Percentiles rank a stretch among this genome's conserved stretches.
These are phyloP conservation scores for Toxoplasma gondii DNA, from an alignment of 169 alveolate species.

Conservation along the genomic window DNA sequence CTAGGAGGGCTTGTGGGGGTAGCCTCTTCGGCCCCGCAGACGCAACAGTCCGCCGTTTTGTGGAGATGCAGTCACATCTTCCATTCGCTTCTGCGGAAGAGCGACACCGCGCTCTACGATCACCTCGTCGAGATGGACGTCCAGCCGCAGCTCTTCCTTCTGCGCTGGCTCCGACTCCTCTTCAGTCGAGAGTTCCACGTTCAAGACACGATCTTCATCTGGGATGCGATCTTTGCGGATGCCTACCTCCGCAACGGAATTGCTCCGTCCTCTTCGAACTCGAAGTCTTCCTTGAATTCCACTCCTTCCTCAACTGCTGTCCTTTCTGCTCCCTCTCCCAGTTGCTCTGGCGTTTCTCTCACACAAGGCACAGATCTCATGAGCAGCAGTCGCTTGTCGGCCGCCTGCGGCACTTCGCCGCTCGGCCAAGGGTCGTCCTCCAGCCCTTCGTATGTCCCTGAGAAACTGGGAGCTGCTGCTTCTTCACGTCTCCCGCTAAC, in stretches of 20 bases:
- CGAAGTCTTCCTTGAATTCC: background rate
- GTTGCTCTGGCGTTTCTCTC: background rate
- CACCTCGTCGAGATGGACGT: constrained; percentile 79
- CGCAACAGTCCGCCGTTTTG: constrained; percentile 29
- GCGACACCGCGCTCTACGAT: constrained; percentile 80
- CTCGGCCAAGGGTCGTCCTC: background rate
- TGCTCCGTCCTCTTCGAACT: background rate
- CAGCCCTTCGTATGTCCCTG: background rate
- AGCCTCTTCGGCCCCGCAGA: background rate
- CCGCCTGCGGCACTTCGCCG: background rate
- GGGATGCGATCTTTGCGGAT: constrained; percentile 85
- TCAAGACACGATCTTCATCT: constrained; percentile 77
- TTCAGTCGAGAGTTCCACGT: constrained; percentile 83
- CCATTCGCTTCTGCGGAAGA: constrained; percentile 65
- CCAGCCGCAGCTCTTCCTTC: constrained; percentile 81
- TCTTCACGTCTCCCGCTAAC: constrained; percentile 58
- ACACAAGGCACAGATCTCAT: background rate
- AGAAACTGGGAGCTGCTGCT: constrained; percentile 54
- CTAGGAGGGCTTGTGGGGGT: constrained; percentile 4
- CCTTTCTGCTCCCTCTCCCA: background rate
- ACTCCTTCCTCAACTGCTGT: background rate
- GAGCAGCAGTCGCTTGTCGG: background rate
- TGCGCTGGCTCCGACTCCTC: constrained; percentile 85
- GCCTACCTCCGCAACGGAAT: constrained; percentile 54
- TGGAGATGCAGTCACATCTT: constrained; percentile 63